These are phyloP conservation scores for Phialophora expanda DNA, from an alignment of 2,329 filamentous ascomycete genomes.

Conservation along the genomic window DNA sequence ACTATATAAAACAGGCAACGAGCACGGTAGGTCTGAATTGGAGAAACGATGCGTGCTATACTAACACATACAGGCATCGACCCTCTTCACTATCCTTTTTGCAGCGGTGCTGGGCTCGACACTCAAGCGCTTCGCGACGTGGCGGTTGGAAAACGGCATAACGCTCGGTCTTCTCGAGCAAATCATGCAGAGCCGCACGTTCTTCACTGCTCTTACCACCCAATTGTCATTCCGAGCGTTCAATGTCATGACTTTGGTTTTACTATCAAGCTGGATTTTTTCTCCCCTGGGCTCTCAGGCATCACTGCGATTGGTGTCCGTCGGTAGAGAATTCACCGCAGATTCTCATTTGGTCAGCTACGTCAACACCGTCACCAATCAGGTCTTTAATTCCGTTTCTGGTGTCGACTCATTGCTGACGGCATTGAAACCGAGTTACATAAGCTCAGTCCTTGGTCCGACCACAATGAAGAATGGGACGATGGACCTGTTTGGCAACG, in stretches of 20 bases:
- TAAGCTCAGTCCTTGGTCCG: constrained; percentile 31
- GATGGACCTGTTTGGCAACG: constrained; percentile 37
- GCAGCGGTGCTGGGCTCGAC: neutral
- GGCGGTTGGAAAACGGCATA: neutral
- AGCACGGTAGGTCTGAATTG: neutral
- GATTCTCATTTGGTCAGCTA: neutral
- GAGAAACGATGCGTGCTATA: neutral
- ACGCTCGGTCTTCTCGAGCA: neutral
- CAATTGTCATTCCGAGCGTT: neutral
- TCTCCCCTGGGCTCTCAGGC: constrained; percentile 38
- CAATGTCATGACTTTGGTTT: constrained; percentile 19
- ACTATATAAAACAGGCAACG: neutral
- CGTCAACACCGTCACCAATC: neutral
- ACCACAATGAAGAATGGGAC: constrained; percentile 25
- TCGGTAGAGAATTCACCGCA: constrained; percentile 5
- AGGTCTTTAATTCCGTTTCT: constrained; percentile 14
- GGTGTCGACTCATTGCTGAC: constrained; percentile 20
- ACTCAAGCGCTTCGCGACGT: neutral
- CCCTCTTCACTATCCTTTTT: neutral
- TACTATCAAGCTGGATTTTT: constrained; percentile 32
- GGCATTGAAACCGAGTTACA: constrained; percentile 32
- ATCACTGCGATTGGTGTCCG: constrained; percentile 29
- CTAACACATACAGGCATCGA: neutral
- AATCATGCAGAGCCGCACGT: neutral
- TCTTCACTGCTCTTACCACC: neutral